Evolutionary conservation across 768 basidiomycete genomes (phyloP), one percentile per base, ranked within the genome.

Genomic region (Termitomyces sp.): DNA sequence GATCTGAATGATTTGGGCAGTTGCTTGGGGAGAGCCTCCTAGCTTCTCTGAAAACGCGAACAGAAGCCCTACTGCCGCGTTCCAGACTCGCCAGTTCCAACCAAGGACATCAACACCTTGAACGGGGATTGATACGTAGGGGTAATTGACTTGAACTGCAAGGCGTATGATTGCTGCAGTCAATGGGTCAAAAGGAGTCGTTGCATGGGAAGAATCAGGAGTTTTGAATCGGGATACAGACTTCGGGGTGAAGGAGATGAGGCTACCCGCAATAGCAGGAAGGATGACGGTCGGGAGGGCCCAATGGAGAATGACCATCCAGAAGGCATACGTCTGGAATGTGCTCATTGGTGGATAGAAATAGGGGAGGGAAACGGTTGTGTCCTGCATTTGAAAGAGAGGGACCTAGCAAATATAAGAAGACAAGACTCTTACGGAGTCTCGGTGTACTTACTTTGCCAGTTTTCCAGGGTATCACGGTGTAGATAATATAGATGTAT

Each of bases 21-120:
- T 73, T 0, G 64, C 64, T 35, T 71, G 70, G 3, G 86, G 85
- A 0, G 84, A 80, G 9, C 65, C 69, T 20, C 77, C 75, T 56
- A 90, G 81, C 0, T 84, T 85, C 70, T 90, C 89, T 1, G 87
- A 84, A 65, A 89, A 87, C 2, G 89, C 84, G 67, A 89, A 88
- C 0, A 86, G 86, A 12, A 86, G 78, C 9, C 80, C 78, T 35
- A 89, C 73, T 5, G 78, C 73, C 0, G 89, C 85, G 49, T 72
- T 78, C 58, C 88, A 73, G 1, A 88, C 76, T 49, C 89, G 81
- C 79, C 83, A 82, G 33, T 78, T 75, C 40, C 74, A 71, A 6
- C 86, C 86, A 7, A 90, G 70, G 4, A 86, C 78, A 63, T 88
- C 85, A 44, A 84, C 68, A 11, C 81, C 79, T 20, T 74, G 67